Evolutionary conservation across 2,329 filamentous ascomycete species (phyloP).

Genomic region (Pseudocercospora fijiensis): DNA sequence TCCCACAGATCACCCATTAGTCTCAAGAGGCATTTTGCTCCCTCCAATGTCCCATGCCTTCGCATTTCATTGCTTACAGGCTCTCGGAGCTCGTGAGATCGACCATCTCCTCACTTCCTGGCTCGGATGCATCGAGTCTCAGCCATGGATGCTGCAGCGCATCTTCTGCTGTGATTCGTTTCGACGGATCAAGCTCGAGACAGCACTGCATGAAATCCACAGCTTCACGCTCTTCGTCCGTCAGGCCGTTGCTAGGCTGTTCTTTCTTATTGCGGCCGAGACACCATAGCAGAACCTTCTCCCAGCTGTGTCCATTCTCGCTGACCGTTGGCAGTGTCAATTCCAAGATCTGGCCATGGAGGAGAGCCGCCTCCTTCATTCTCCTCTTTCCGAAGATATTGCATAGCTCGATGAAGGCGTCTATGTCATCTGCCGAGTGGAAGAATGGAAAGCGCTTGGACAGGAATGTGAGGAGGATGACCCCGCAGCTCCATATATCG

Average conservation of each 20-base stretch:
- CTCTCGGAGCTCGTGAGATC: constrained; percentile 9
- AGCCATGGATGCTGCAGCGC: constrained; percentile 64
- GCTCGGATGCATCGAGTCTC: constrained; percentile 9
- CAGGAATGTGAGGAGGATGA: constrained; percentile 94
- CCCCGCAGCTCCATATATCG: constrained; percentile 94
- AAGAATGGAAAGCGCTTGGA: constrained; percentile 95
- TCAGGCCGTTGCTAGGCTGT: constrained; percentile 53
- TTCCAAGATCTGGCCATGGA: constrained; percentile 91
- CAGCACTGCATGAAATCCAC: constrained; percentile 70
- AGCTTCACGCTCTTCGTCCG: constrained; percentile 68
- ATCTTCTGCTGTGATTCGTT: constrained; percentile 71
- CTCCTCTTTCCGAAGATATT: constrained; percentile 84
- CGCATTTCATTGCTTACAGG: background rate
- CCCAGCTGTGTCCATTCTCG: constrained; percentile 77
- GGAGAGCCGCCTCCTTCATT: constrained; percentile 77
- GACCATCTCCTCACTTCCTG: constrained; percentile 18
- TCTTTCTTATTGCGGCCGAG: constrained; percentile 66
- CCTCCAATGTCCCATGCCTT: background rate
- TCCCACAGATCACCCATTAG: background rate
- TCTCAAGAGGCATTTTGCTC: background rate
- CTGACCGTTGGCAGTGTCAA: constrained; percentile 90
- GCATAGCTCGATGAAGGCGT: constrained; percentile 95
- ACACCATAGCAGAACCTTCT: constrained; percentile 95
- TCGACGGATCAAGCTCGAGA: constrained; percentile 72
- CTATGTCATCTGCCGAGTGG: constrained; percentile 96